Evolutionary conservation across 75 land plant species (phyloP).

Genomic region (Sequoiadendron giganteum): DNA sequence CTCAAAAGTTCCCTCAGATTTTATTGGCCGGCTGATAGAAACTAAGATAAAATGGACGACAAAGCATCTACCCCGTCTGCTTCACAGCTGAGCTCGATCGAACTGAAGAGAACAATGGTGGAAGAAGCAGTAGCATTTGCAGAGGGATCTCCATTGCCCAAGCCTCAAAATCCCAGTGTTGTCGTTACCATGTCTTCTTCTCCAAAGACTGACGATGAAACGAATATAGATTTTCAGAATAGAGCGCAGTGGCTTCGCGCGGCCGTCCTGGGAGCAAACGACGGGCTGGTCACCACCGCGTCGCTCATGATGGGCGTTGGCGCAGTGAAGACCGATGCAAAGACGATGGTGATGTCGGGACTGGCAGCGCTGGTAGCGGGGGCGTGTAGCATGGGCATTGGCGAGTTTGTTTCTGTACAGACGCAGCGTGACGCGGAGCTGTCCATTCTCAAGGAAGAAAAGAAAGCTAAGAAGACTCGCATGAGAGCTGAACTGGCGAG

Average conservation of each 20-base stretch:
- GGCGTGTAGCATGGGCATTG: conserved; percentile 92
- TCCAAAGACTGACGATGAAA: background rate
- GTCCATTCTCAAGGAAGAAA: conserved; percentile 38
- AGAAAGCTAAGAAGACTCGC: background rate
- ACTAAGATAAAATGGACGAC: too few species aligned
- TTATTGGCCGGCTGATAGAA: too few species aligned
- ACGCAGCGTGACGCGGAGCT: conserved; percentile 75
- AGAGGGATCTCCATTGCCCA: background rate
- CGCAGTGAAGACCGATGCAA: conserved; percentile 50
- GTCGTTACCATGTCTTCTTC: background rate
- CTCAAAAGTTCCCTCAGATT: too few species aligned
- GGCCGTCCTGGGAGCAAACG: conserved; percentile 88
- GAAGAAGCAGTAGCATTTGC: background rate
- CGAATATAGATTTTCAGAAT: conserved; percentile 47
- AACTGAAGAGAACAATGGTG: background rate
- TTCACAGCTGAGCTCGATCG: too few species aligned
- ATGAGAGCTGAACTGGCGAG: background rate
- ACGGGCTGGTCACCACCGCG: conserved; percentile 77
- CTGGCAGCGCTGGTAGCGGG: conserved; percentile 87
- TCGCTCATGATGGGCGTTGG: conserved; percentile 87
- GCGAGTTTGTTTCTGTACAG: conserved; percentile 89
- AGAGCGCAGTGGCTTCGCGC: conserved; percentile 86
- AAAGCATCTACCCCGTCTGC: too few species aligned
- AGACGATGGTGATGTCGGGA: conserved; percentile 66
- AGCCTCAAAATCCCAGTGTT: background rate